These are phyloP conservation scores for Albugo laibachii DNA, from an alignment of 352 stramenopile genomes.

Conservation along the genomic window DNA sequence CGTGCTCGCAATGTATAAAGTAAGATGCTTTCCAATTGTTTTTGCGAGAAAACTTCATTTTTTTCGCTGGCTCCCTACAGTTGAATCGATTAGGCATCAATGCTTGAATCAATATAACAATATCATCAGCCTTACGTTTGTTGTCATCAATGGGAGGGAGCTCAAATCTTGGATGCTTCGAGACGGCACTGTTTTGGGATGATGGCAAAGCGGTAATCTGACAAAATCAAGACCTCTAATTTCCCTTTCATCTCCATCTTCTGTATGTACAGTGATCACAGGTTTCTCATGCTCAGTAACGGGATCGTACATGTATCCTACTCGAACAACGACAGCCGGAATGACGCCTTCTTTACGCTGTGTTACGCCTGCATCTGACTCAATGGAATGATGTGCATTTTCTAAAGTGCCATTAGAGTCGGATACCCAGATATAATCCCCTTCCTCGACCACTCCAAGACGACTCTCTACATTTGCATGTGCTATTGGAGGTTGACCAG, in stretches of 20 bases:
- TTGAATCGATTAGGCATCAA: too few relatives aligned
- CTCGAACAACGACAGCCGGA: constrained; percentile 35
- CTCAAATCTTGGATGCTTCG: constrained; percentile 43
- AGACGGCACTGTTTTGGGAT: constrained; percentile 37
- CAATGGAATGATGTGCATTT: too few relatives aligned
- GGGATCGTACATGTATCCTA: constrained; percentile 36
- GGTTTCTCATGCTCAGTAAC: constrained; percentile 37
- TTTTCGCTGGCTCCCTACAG: constrained; percentile 23
- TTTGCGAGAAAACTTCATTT: constrained; percentile 30
- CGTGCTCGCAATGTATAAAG: constrained; percentile 50
- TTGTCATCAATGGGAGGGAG: constrained; percentile 38
- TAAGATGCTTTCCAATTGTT: constrained; percentile 53
- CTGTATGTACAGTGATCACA: constrained; percentile 57
- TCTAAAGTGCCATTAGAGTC: too few relatives aligned
- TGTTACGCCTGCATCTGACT: too few relatives aligned
- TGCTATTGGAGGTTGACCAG: too few relatives aligned
- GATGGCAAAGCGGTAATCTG: constrained; percentile 30
- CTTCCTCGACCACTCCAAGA: too few relatives aligned
- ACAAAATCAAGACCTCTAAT: constrained; percentile 33
- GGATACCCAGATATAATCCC: too few relatives aligned
- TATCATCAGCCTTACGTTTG: constrained; percentile 16
- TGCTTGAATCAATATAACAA: neutral
- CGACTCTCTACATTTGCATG: too few relatives aligned
- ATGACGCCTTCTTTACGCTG: constrained; percentile 1
- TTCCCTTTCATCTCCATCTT: constrained; percentile 61